Base-by-base conservation (phyloP, 2,329 filamentous ascomycete genomes). In the Colletotrichum lupini region DNA sequence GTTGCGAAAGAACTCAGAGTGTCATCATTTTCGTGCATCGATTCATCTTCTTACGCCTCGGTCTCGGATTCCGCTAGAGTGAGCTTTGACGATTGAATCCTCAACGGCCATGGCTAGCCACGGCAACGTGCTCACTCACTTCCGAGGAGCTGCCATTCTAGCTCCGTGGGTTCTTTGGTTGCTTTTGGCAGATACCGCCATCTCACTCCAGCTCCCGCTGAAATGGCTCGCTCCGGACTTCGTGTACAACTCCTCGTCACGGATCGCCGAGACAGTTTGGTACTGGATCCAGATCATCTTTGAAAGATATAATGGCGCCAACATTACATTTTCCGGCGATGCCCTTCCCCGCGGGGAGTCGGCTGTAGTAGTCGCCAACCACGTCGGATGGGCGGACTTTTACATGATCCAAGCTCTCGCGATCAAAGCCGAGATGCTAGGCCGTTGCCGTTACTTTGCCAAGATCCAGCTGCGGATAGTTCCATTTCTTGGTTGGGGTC, bases 391-490 rank as follows among this genome's bases (percentile, higher is more conserved):
- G 90, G 84, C 85, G 69, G 90, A 92, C 79, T 91, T 92, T 78
- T 92, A 91, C 82, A 87, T 91, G 84, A 89, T 92, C 75, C 89
- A 92, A 80, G 85, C 86, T 49, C 80, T 91, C 55, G 90, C 90
- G 16, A 76, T 86, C 60, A 82, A 82, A 55, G 81, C 87, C 14
- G 85, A 84, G 67, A 92, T 92, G 91, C 84, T 92, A 8, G 84
- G 87, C n/a, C 84, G 88, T 63, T 91, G 88, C 77, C 86, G 89
- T 32, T 92, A 90, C 84, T 91, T 92, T 78, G 87, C 89, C 68
- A 92, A 92, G 81, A 85, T 86, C 72, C 86, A 91, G 79, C 83
- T 92, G 71, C 85, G 85, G 73, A 84, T 85, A 81, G 87, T 92
- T 14, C 90, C 90, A 5, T 88, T 92, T 73, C 83, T 92, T 8